phyloP scores from a whole-genome alignment of 768 basidiomycete genomes.

The Porpolomopsis calyptriformis region DNA sequence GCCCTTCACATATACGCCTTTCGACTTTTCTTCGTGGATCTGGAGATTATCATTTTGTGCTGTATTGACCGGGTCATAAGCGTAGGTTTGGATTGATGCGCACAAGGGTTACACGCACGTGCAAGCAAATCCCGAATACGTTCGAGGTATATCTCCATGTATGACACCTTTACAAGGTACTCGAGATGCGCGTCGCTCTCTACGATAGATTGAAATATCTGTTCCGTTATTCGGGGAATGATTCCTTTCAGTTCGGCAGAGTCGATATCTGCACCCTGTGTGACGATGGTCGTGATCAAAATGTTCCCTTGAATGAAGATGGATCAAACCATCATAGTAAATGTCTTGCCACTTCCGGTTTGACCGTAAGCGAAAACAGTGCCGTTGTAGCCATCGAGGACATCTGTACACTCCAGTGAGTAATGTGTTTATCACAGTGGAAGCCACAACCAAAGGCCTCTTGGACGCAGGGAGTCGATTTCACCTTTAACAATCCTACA shows the following conservation, averaged over 20 bases:
- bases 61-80: constrained; percentile 18
- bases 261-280: constrained; percentile 94
- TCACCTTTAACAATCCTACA: constrained; percentile 81
- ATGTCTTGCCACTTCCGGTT: constrained; percentile 84
- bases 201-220: constrained; percentile 96
- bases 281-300: constrained; percentile 8
- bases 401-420: constrained; percentile 49
- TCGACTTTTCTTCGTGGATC: constrained; percentile 95
- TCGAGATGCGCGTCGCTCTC: constrained; percentile 91
- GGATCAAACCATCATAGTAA: constrained; percentile 87
- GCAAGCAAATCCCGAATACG: constrained; percentile 89
- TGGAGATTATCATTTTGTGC: constrained; percentile 98
- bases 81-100: constrained; percentile 1
- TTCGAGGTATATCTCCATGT: constrained; percentile 99
- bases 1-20: constrained; percentile 96
- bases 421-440: background rate
- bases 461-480: no score
- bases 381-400: constrained; percentile 97
- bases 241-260: constrained; percentile 88
- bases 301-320: constrained; percentile 7
- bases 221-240: constrained; percentile 96
- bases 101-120: constrained; percentile 47
- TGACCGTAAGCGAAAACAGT: constrained; percentile 87
- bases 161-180: constrained; percentile 98
- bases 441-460: no score